Conservation (phyloP, 345 rosid species). For the Lepidium africanum region DNA sequence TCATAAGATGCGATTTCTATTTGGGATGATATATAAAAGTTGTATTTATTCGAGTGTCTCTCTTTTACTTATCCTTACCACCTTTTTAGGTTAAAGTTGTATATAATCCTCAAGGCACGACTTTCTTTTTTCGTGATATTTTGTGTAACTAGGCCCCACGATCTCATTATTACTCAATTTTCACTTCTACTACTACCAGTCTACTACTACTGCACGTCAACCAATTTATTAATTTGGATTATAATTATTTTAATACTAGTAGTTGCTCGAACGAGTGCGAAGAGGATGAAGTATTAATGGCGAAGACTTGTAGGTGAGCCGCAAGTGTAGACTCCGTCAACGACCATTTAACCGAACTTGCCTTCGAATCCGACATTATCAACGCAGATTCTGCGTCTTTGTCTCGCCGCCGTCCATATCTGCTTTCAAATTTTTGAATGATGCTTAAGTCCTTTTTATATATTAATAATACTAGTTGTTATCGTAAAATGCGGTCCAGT, state of each 20-base stretch:
- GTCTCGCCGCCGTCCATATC: constrained; percentile 16
- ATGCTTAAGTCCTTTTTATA: too few species aligned
- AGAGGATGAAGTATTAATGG: neutral
- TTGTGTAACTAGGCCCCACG: neutral
- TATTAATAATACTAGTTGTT: too few species aligned
- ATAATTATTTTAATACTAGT: neutral
- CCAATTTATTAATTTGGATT: neutral
- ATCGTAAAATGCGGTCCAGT: too few species aligned
- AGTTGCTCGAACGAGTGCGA: neutral
- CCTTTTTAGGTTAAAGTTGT: constrained; percentile 12
- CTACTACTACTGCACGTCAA: neutral
- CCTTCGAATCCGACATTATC: constrained; percentile 7
- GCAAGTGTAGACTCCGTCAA: constrained; percentile 18
- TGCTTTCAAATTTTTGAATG: neutral
- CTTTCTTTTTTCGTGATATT: constrained; percentile 21
- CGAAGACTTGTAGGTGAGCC: constrained; percentile 13
- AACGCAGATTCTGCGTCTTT: constrained; percentile 11
- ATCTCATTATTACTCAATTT: neutral
- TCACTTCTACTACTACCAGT: too few species aligned
- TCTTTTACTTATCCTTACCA: neutral
- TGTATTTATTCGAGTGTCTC: constrained; percentile 9
- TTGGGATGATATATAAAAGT: constrained; percentile 9
- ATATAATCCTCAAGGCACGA: constrained; percentile 13
- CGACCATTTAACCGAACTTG: constrained; percentile 15
- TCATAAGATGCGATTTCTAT: constrained; percentile 3